Evolutionary conservation across 2,329 filamentous ascomycete genomes (phyloP).

Genomic region (Diplodia seriata): DNA sequence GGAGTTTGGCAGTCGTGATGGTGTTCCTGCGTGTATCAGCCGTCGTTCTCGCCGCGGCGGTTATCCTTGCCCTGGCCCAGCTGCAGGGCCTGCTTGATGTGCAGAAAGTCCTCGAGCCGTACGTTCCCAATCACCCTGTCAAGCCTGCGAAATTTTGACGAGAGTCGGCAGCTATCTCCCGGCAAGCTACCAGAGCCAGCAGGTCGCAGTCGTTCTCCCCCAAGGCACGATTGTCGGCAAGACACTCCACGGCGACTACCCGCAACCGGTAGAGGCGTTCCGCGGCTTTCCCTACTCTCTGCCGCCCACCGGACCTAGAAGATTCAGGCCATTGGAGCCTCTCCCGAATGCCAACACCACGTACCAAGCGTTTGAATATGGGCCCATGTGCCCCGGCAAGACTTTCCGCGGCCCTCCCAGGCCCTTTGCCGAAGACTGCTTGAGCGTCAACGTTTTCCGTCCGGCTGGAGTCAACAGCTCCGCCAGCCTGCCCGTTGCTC

Average conservation of each 20-base stretch:
- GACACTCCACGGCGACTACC: slow-evolving; percentile 29
- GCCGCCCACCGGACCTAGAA: slow-evolving; percentile 36
- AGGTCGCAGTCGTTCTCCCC: slow-evolving; percentile 31
- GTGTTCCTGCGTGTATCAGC: slow-evolving; percentile 27
- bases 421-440: slow-evolving; percentile 38
- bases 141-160: neutral
- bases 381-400: slow-evolving; percentile 37
- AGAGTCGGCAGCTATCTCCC: slow-evolving; percentile 11
- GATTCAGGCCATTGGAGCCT: slow-evolving; percentile 38
- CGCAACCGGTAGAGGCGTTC: slow-evolving; percentile 35
- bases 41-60: slow-evolving; percentile 20
- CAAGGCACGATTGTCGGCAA: slow-evolving; percentile 36
- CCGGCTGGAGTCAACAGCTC: slow-evolving; percentile 32
- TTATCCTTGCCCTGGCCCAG: slow-evolving; percentile 28
- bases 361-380: slow-evolving; percentile 36
- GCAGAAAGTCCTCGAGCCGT: slow-evolving; percentile 31
- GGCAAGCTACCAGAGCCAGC: slow-evolving; percentile 10
- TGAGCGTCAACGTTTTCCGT: slow-evolving; percentile 39
- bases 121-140: neutral
- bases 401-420: slow-evolving; percentile 35
- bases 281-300: slow-evolving; percentile 38
- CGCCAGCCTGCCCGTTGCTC: slow-evolving; percentile 35
- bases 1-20: slow-evolving; percentile 14
- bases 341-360: slow-evolving; percentile 34
- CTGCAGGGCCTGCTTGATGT: slow-evolving; percentile 22